phyloP scores from a whole-genome alignment of 495 filamentous ascomycete species.

The Podospora appendiculata region DNA sequence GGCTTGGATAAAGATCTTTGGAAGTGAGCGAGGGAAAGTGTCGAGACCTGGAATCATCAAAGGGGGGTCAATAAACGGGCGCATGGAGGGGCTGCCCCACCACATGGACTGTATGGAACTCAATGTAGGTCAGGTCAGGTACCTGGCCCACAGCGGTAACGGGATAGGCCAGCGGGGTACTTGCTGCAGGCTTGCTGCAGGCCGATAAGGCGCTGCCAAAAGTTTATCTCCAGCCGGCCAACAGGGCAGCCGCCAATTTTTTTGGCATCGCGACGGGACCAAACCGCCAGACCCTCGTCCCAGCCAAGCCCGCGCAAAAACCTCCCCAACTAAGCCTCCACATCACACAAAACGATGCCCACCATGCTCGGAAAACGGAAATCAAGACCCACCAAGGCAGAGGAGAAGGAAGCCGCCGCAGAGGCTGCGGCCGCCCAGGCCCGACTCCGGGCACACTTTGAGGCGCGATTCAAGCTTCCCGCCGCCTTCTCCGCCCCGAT shows the following conservation, averaged over 20 bases:
- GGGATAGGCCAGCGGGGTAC: no score
- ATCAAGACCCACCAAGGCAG: slow-evolving; percentile 14
- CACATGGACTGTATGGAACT: no score
- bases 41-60: background rate
- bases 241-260: background rate
- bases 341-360: slow-evolving; percentile 16
- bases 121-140: no score
- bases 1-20: no score
- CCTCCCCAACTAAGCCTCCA: no score
- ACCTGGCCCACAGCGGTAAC: no score
- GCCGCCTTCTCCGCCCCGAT: slow-evolving; percentile 18
- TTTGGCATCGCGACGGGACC: background rate
- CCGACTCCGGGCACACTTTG: slow-evolving; percentile 75
- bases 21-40: background rate
- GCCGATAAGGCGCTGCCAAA: no score
- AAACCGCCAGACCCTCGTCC: background rate
- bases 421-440: slow-evolving; percentile 29
- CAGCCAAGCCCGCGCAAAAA: no score
- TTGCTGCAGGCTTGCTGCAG: no score
- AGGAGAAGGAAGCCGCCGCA: slow-evolving; percentile 10
- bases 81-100: background rate
- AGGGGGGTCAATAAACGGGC: background rate
- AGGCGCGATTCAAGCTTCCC: slow-evolving; percentile 75
- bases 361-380: slow-evolving; percentile 38
- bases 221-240: no score